Base-by-base conservation (phyloP, 805 yeast genomes). In the Vanderwaltozyma verrucispora region DNA sequence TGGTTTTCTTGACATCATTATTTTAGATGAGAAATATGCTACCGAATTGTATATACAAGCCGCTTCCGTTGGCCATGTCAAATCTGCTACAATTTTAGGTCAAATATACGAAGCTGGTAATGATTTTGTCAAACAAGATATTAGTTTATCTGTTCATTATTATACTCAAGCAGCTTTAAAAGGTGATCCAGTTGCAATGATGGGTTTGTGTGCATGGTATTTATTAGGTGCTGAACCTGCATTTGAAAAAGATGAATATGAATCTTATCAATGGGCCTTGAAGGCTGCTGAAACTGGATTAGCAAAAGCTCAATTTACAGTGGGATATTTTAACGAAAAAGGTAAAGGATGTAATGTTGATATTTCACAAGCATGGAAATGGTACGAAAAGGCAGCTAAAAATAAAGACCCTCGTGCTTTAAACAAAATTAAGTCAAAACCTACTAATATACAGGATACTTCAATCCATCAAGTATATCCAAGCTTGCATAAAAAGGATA, bases 131-230 rank as follows among this genome's bases (percentile, higher is more conserved):
- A 82, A 85, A 2, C 81, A 76, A 43, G 94, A 92, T 57, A 67
- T 87, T 1, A 80, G 83, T 45, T 66, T 89, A 33, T 81, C 94
- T 1, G 84, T 92, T 31, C 96, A 92, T 57, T 89, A 88, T 56
- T 89, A 85, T 58, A 87, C 95, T 0, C 77, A 82, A 45, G 95
- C 95, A 0, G 96, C 97, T 0, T 58, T 79, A 23, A 79, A 79
- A 4, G 96, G 95, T 6, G 95, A 92, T 57, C 72, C 94, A 1
- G 77, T 74, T 33, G 80, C 95, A 10, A 92, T 89, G 95, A 67
- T 89, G 51, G 88, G 95, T 2, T 68, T 89, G 65, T 88, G 96
- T 59, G 96, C 96, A 1, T 92, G 97, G 96, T 92, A 89, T 56
- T 67, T 89, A 59, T 80, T 86, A 20, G 98, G 98, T 0, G 78